A percentile compares a stretch with the other conserved stretches of the same genome.
Evolutionary conservation across 2,329 filamentous ascomycete genomes (phyloP).

Genomic region (Plectosphaerella sp.): DNA sequence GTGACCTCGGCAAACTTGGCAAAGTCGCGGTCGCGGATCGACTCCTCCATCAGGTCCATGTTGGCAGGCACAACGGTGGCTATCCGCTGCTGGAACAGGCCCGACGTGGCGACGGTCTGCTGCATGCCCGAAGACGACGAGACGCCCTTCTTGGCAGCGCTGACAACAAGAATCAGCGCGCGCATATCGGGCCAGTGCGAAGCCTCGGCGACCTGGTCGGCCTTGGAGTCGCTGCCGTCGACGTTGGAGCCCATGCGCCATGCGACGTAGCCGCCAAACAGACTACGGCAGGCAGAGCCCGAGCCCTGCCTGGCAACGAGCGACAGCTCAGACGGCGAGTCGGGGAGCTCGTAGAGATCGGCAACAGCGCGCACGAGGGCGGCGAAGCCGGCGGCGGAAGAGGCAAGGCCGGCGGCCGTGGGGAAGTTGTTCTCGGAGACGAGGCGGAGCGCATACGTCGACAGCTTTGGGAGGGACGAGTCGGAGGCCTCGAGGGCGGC

Average conservation of each 20-base stretch:
- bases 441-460: conserved; percentile 71
- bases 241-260: conserved; percentile 76
- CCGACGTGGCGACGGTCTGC: conserved; percentile 85
- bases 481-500: conserved; percentile 69
- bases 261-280: conserved; percentile 94
- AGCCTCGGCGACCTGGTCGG: conserved; percentile 82
- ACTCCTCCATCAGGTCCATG: conserved; percentile 82
- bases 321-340: conserved; percentile 77
- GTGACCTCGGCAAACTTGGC: conserved; percentile 81
- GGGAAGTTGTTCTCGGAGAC: conserved; percentile 99
- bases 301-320: conserved; percentile 90
- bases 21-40: conserved; percentile 76
- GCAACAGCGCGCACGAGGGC: conserved; percentile 80
- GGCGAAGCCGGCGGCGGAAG: conserved; percentile 65
- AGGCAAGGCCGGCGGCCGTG: conserved; percentile 84
- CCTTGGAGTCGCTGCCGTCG: conserved; percentile 83
- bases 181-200: conserved; percentile 95
- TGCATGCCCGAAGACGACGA: conserved; percentile 95
- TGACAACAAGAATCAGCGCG: conserved; percentile 85
- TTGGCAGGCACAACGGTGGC: conserved; percentile 72
- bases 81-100: conserved; percentile 77
- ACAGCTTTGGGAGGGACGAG: conserved; percentile 75
- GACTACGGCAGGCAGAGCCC: conserved; percentile 85
- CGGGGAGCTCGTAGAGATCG: conserved; percentile 81
- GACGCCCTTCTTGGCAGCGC: conserved; percentile 92